Conservation (phyloP, 2,329 filamentous ascomycete genomes). For the Aspergillus eucalypticola region DNA sequence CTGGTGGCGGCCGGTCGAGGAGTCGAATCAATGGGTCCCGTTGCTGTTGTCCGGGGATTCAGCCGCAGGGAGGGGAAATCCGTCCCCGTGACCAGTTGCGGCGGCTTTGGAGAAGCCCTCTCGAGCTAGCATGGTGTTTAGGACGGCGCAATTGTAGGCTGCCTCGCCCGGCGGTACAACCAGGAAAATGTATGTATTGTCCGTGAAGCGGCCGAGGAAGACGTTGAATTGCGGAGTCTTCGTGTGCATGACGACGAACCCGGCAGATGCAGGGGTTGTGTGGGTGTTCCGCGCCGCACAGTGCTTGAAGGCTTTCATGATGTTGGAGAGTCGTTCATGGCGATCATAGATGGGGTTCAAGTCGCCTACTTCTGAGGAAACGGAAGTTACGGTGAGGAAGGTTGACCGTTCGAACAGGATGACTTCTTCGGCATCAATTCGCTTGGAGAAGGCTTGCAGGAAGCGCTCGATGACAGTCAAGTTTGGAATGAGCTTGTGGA, state of each 20-base stretch:
- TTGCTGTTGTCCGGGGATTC: slow-evolving; percentile 29
- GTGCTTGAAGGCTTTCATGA: slow-evolving; percentile 98
- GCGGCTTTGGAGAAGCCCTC: slow-evolving; percentile 73
- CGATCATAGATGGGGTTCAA: slow-evolving; percentile 88
- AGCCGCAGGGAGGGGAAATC: slow-evolving; percentile 41
- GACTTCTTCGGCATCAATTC: slow-evolving; percentile 90
- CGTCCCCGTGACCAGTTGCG: slow-evolving; percentile 46
- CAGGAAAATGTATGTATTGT: slow-evolving; percentile 95
- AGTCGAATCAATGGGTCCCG: neutral
- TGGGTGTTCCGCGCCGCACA: slow-evolving; percentile 51
- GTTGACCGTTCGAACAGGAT: slow-evolving; percentile 94
- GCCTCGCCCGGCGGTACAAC: slow-evolving; percentile 89
- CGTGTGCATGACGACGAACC: slow-evolving; percentile 50
- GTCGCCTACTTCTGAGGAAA: slow-evolving; percentile 72
- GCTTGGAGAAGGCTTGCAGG: slow-evolving; percentile 75
- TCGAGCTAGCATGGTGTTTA: slow-evolving; percentile 85
- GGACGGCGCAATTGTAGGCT: slow-evolving; percentile 82
- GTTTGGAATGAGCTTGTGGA: slow-evolving; percentile 97
- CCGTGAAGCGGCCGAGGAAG: slow-evolving; percentile 93
- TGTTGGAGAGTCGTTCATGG: slow-evolving; percentile 92
- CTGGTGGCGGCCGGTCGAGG: neutral
- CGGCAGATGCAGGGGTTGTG: slow-evolving; percentile 45
- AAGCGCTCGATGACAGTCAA: slow-evolving; percentile 84
- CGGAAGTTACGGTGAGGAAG: slow-evolving; percentile 92
- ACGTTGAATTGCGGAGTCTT: slow-evolving; percentile 74